A percentile compares a stretch with the other conserved stretches of the same genome.
These are phyloP conservation scores for Metschnikowia borealis DNA, from an alignment of 805 yeast genomes.

Conservation along the genomic window DNA sequence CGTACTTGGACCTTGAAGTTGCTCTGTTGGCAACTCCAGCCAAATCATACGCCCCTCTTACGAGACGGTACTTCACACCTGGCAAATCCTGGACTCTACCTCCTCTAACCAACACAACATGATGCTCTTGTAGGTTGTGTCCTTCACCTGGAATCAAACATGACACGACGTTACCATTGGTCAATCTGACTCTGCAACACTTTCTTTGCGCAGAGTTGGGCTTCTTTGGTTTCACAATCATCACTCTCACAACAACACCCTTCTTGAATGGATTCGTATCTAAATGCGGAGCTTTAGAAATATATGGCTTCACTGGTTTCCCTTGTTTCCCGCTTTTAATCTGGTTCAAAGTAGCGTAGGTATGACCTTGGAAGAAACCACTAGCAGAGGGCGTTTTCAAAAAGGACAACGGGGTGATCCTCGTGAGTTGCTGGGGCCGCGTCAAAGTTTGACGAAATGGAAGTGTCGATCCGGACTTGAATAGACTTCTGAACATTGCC, in stretches of 20 bases:
- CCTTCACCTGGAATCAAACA: conserved; percentile 99
- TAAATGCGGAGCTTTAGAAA: conserved; percentile 73
- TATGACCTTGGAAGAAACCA: conserved; percentile 30
- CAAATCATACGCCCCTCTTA: conserved; percentile 90
- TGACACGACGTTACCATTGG: conserved; percentile 83
- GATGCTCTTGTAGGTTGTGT: conserved; percentile 96
- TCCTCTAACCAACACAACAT: conserved; percentile 94
- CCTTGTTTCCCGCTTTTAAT: conserved; percentile 60
- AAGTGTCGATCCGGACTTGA: conserved; percentile 9
- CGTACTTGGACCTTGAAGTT: conserved; percentile 88
- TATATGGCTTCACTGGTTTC: conserved; percentile 46
- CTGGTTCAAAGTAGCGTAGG: conserved; percentile 74
- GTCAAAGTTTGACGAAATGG: conserved; percentile 3
- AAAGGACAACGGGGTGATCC: conserved; percentile 13
- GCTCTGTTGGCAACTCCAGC: conserved; percentile 92
- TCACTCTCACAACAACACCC: conserved; percentile 90
- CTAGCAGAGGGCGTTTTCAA: conserved; percentile 14
- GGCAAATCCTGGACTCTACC: conserved; percentile 98
- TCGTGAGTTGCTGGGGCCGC: conserved; percentile 4
- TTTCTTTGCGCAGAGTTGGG: conserved; percentile 98
- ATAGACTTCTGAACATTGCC: conserved; percentile 15
- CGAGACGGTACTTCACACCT: conserved; percentile 92
- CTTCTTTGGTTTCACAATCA: conserved; percentile 95
- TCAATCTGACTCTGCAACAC: conserved; percentile 89
- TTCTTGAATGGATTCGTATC: conserved; percentile 80